Base-by-base conservation (phyloP, 768 basidiomycete species). In the Boletellus emodensis region DNA sequence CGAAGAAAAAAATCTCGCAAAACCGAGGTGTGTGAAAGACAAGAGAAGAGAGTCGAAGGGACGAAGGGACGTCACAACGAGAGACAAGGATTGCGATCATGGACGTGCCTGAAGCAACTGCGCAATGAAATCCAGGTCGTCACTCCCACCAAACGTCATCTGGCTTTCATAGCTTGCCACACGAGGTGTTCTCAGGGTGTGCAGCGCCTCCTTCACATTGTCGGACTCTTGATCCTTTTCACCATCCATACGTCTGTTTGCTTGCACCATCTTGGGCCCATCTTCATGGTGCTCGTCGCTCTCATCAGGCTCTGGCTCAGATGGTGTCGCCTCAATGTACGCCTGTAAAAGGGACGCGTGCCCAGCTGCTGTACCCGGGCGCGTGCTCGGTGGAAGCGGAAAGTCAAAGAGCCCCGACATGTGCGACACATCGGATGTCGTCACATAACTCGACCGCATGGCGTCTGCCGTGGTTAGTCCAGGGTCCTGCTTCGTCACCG, bases 341-440 rank as follows among this genome's bases (percentile, higher is more conserved):
- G 79, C 65, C 34, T 72, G 71, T 18, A 80, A 50, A n/a, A 77
- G 63, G 8, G 76, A 74, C 56, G 73, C 63, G 43, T 71, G 72
- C 35, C 63, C 62, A 38, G 60, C 57, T 24, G 66, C 57, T 15
- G 54, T 46, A 41, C 57, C 53, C 1, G 54, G 48, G 43, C 58
- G 46, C n/a, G 64, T 58, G 3, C 51, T 51, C 0, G 86, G 86
- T 3, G 86, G 86, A 9, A 67, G 68, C 2, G 86, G 87, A 61
- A 89, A 89, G 58, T 87, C 87, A 4, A 84, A 87, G 13, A 88
- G 74, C 9, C 75, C 74, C 2, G 86, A 87, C 74, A 89, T 88
- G 28, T 76, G 75, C 1, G 87, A 88, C 10, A 70, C 54, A 34
- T 66, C 71, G 0, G 84, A 84, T 2, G 74, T 75, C 30, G 86